These are phyloP conservation scores for Dioscorea alata DNA, from an alignment of 106 monocot genomes.

Conservation along the genomic window DNA sequence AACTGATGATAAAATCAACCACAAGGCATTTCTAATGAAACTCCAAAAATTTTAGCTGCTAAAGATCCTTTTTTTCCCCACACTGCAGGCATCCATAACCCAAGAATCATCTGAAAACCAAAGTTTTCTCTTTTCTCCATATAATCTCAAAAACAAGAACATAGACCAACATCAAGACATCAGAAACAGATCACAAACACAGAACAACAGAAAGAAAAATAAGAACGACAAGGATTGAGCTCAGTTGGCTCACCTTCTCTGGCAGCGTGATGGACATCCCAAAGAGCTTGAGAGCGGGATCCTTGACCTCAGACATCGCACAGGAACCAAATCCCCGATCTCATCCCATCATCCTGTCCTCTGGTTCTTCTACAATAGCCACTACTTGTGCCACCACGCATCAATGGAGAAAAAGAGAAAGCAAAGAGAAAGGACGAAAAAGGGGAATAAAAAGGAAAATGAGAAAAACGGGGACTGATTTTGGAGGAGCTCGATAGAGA, in stretches of 20 bases:
- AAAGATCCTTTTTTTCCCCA: no score
- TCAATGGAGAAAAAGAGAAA: neutral
- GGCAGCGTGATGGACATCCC: neutral
- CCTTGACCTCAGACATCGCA: neutral
- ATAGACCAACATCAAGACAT: no score
- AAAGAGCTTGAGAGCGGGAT: slow-evolving; percentile 5
- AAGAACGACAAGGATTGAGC: neutral
- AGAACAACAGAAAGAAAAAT: neutral
- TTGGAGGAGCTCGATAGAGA: no score
- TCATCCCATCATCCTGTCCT: neutral
- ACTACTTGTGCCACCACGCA: neutral
- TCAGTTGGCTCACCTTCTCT: neutral
- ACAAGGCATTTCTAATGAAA: no score
- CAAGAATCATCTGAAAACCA: no score
- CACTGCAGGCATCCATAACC: no score
- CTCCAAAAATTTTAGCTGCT: no score
- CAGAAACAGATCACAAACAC: neutral
- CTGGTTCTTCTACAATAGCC: neutral
- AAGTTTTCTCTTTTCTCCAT: no score
- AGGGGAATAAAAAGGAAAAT: neutral
- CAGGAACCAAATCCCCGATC: neutral
- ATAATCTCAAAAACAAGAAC: no score
- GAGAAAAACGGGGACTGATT: neutral
- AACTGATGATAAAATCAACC: no score
- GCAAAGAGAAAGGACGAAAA: neutral